A percentile compares a stretch with the other conserved stretches of the same genome.
phyloP scores from a whole-genome alignment of 2,329 filamentous ascomycete genomes.

The Annulohypoxylon truncatum region DNA sequence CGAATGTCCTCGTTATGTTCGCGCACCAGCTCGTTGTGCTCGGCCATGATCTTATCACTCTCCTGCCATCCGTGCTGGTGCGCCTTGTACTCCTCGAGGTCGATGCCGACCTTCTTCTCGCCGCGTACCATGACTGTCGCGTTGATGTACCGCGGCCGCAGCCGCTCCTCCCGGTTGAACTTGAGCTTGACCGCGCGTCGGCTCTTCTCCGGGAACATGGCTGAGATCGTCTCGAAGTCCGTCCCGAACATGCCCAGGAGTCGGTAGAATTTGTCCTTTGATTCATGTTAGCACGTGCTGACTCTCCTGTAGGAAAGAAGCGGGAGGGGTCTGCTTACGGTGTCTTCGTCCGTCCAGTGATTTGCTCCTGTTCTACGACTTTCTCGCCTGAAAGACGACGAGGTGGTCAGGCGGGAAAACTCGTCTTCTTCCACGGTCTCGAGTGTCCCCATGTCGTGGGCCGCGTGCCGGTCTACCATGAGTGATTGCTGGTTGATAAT shows the following conservation, averaged over 20 bases:
- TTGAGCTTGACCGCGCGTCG: constrained; percentile 83
- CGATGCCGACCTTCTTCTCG: constrained; percentile 67
- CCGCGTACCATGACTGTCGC: constrained; percentile 68
- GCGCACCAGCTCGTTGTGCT: constrained; percentile 57
- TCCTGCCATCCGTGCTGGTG: constrained; percentile 60
- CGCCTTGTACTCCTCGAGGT: constrained; percentile 70
- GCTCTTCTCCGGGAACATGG: constrained; percentile 78
- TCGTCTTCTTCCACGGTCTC: constrained; percentile 82
- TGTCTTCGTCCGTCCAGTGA: constrained; percentile 77
- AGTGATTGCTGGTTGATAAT: constrained; percentile 76
- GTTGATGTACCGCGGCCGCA: constrained; percentile 72
- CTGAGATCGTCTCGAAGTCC: constrained; percentile 83
- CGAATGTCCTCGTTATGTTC: constrained; percentile 60
- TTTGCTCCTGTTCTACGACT: constrained; percentile 72
- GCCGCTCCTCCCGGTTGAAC: constrained; percentile 81
- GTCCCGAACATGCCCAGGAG: constrained; percentile 82
- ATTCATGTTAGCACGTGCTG: neutral
- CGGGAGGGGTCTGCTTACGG: constrained; percentile 47
- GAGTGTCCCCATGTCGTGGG: constrained; percentile 59
- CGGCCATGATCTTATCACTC: constrained; percentile 66
- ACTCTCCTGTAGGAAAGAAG: neutral
- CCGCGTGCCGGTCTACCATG: constrained; percentile 74
- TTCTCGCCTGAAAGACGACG: constrained; percentile 71
- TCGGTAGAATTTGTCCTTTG: constrained; percentile 75
- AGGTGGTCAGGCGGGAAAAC: constrained; percentile 77